Conservation (phyloP, 495 filamentous ascomycete genomes). For the Penicillium verhagenii region DNA sequence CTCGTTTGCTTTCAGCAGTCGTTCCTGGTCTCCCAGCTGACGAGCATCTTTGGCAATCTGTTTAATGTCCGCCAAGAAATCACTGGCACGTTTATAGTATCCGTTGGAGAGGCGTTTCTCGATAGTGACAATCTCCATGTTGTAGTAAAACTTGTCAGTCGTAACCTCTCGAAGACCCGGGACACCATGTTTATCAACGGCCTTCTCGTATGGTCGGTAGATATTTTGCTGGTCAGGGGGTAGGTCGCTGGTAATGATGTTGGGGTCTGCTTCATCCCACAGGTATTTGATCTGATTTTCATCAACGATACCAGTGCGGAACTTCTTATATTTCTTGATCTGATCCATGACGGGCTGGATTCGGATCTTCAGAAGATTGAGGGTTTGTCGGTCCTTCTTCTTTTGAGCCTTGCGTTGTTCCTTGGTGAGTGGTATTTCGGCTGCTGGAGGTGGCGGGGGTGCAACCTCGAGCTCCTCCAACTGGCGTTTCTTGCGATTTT, state of each 20-base stretch:
- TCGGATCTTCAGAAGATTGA: constrained; percentile 82
- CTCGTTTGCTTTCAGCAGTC: constrained; percentile 82
- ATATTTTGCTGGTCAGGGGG: constrained; percentile 53
- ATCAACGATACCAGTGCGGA: constrained; percentile 75
- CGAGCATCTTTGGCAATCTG: constrained; percentile 80
- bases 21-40: constrained; percentile 69
- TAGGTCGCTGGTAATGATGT: constrained; percentile 74
- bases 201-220: constrained; percentile 71
- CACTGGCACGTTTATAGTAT: constrained; percentile 83
- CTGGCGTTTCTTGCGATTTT: constrained; percentile 79
- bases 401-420: constrained; percentile 79
- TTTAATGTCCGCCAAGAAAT: constrained; percentile 85
- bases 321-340: constrained; percentile 82
- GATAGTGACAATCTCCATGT: constrained; percentile 88
- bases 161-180: constrained; percentile 65
- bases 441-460: constrained; percentile 64
- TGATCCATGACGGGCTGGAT: constrained; percentile 95
- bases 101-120: constrained; percentile 94
- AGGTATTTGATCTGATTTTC: constrained; percentile 72
- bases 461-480: constrained; percentile 75
- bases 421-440: constrained; percentile 55
- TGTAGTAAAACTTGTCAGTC: constrained; percentile 86
- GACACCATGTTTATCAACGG: constrained; percentile 70
- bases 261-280: constrained; percentile 78
- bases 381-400: constrained; percentile 70